phyloP scores from a whole-genome alignment of 1,139 yeast species.

The Hansenula anomala region DNA sequence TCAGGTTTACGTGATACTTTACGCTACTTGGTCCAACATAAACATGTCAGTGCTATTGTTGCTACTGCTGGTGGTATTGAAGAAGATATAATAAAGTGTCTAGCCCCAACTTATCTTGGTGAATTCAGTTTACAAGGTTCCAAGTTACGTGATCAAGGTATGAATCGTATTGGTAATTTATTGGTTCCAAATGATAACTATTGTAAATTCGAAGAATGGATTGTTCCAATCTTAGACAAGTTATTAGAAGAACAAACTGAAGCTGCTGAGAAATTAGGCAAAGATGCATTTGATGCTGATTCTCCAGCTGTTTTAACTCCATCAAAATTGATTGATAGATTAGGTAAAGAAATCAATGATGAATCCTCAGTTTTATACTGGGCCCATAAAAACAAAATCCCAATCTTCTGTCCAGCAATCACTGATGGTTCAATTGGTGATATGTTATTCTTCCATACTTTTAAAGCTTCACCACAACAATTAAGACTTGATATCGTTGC shows the following conservation, averaged over 20 bases:
- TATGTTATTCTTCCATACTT: slow-evolving; percentile 97
- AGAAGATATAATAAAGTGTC: slow-evolving; percentile 91
- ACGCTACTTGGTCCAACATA: slow-evolving; percentile 84
- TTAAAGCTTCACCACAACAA: slow-evolving; percentile 87
- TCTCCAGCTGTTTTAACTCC: slow-evolving; percentile 82
- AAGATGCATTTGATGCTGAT: slow-evolving; percentile 52
- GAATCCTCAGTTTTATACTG: slow-evolving; percentile 93
- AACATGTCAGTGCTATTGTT: slow-evolving; percentile 91
- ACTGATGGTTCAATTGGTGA: slow-evolving; percentile 99
- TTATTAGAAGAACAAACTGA: slow-evolving; percentile 87
- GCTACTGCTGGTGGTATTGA: slow-evolving; percentile 98
- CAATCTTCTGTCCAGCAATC: slow-evolving; percentile 93
- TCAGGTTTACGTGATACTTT: slow-evolving; percentile 92
- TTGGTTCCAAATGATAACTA: slow-evolving; percentile 97
- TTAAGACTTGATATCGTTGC: slow-evolving; percentile 87
- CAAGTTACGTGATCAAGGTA: slow-evolving; percentile 84
- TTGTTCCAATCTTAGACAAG: slow-evolving; percentile 84
- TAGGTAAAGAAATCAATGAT: slow-evolving; percentile 92
- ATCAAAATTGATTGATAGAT: slow-evolving; percentile 81
- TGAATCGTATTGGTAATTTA: slow-evolving; percentile 95
- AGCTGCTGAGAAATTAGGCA: slow-evolving; percentile 45
- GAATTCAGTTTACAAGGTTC: slow-evolving; percentile 82
- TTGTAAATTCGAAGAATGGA: slow-evolving; percentile 97
- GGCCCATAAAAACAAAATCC: slow-evolving; percentile 96
- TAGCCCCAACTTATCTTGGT: slow-evolving; percentile 94